Base-by-base conservation (phyloP, 768 basidiomycete species). In the Lactarius vividus region DNA sequence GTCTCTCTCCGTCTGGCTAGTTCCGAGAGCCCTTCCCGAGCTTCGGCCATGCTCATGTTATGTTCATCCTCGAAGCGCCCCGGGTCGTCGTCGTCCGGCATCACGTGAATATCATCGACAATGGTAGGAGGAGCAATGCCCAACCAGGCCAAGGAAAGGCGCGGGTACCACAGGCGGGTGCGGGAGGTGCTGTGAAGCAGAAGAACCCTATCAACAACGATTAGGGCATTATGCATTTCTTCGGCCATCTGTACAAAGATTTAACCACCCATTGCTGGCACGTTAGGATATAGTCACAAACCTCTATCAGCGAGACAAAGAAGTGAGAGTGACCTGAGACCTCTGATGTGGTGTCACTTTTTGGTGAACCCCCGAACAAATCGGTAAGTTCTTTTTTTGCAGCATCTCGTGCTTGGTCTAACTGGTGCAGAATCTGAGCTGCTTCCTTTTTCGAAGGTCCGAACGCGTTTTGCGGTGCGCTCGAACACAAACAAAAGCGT, bases 271-370 rank as follows among this genome's bases (percentile, higher is more conserved):
- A 18, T 63, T 2, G 57, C 13, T 28, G 31, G 18, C 26, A n/a
- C n/a, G 42, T 35, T 18, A 40, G 42, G 56, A 61, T 57, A 26
- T 39, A 56, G 33, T 28, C 8, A 49, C 72, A 49, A 64, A 81
- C 81, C 77, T 83, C 80, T n/a, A 82, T 70, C 31, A 82, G 67
- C 3, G 80, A 80, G 33, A 80, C 79, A 69, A 79, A 75, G 55
- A 79, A 79, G 18, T 79, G 73, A 65, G 78, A 79, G 40, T 77
- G 70, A 49, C 79, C 75, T 29, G 74, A 74, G 75, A 71, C 55
- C 78, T 75, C 55, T 69, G 70, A 31, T 75, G 72, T 29, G 3
- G 64, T 52, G 23, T 65, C 70, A 9, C 71, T 65, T 28, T 63
- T 66, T 5, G 65, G 67, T 59, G 74, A 71, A 57, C 74, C 72